Evolutionary conservation across 139 green algal species (phyloP).

Genomic region (Eudorina sp.): DNA sequence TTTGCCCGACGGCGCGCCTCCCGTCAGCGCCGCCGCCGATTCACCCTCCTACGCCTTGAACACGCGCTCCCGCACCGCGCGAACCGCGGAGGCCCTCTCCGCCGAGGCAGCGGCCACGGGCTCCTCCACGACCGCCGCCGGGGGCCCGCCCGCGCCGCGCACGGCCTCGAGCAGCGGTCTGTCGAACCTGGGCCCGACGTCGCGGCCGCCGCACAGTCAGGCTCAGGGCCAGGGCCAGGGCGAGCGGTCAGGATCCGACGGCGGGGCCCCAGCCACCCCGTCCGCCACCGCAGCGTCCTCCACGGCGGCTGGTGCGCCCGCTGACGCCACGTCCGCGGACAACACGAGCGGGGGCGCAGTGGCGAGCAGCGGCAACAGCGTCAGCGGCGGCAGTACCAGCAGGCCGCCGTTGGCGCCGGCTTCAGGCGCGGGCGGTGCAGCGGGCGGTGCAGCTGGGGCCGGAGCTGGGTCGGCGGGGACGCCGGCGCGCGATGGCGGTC

Average conservation of each 20-base stretch:
- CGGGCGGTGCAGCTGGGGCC: neutral
- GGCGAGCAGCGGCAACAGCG: neutral
- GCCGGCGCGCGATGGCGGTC: neutral
- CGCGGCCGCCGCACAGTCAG: no score
- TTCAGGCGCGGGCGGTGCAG: neutral
- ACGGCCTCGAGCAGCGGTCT: neutral
- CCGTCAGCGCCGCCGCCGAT: neutral
- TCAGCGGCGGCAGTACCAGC: neutral
- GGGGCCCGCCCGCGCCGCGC: neutral
- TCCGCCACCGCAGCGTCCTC: no score
- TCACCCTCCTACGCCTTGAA: constrained; percentile 32
- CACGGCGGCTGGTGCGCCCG: neutral
- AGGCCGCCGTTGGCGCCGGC: neutral
- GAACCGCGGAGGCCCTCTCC: constrained; percentile 8
- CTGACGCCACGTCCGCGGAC: neutral
- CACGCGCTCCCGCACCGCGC: constrained; percentile 27
- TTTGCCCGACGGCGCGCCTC: no score
- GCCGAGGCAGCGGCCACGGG: neutral
- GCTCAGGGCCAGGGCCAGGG: neutral
- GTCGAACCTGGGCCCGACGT: neutral
- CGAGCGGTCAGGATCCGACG: neutral
- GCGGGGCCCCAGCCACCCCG: no score
- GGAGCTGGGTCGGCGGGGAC: no score
- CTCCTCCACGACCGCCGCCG: no score
- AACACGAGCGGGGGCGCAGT: neutral